phyloP scores from a whole-genome alignment of 805 yeast species.

The Candida vaughaniae region DNA sequence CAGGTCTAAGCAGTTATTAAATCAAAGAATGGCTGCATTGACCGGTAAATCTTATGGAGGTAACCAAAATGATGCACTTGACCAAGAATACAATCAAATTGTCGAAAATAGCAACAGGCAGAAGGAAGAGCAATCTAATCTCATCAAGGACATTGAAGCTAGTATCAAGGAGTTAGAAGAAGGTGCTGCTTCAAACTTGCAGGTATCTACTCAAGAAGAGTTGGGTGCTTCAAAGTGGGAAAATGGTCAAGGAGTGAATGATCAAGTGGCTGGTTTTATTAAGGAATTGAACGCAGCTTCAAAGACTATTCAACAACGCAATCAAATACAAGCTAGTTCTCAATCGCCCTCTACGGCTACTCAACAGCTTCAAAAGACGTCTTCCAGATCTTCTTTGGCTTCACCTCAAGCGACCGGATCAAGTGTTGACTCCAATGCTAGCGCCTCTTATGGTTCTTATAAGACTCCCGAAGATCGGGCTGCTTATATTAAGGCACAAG shows the following conservation, averaged over 20 bases:
- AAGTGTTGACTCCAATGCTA: slow-evolving; percentile 5
- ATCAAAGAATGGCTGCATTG: slow-evolving; percentile 88
- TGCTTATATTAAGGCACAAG: slow-evolving; percentile 77
- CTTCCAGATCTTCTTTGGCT: slow-evolving; percentile 7
- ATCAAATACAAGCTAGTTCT: slow-evolving; percentile 6
- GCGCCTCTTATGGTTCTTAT: slow-evolving; percentile 16
- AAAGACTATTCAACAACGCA: slow-evolving; percentile 9
- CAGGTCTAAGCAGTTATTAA: slow-evolving; percentile 71
- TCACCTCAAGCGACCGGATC: slow-evolving; percentile 13
- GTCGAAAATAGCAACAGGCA: slow-evolving; percentile 52
- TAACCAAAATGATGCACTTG: slow-evolving; percentile 50
- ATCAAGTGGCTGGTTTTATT: slow-evolving; percentile 60
- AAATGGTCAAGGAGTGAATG: slow-evolving; percentile 72
- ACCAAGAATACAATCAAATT: slow-evolving; percentile 52
- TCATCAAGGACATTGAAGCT: slow-evolving; percentile 68
- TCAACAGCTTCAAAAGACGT: slow-evolving; percentile 4
- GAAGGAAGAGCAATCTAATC: slow-evolving; percentile 53
- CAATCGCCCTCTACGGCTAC: slow-evolving; percentile 4
- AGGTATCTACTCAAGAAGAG: slow-evolving; percentile 41
- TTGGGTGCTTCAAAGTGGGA: slow-evolving; percentile 74
- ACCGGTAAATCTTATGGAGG: slow-evolving; percentile 63
- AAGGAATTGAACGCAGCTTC: slow-evolving; percentile 37
- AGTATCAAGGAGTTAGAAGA: slow-evolving; percentile 65
- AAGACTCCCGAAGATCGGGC: slow-evolving; percentile 66
- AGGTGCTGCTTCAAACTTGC: slow-evolving; percentile 43